Conservation (phyloP, 306 rosid species). For the Cicer pinnatifidum region DNA sequence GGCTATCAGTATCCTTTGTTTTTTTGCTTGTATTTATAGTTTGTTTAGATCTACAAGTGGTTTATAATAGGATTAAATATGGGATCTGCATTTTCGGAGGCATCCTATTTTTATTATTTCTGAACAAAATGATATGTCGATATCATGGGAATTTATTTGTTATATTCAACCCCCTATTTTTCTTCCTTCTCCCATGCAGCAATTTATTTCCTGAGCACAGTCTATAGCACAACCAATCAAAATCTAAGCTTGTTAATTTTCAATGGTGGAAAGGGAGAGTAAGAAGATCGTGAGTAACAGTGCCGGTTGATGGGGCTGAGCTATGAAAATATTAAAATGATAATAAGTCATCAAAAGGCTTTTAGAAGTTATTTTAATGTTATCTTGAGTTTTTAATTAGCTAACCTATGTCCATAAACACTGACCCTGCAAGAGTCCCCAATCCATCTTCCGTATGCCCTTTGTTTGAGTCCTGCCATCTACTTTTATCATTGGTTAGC, state of each 20-base stretch:
- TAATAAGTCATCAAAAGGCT: neutral
- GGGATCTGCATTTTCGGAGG: conserved; percentile 21
- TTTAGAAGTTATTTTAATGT: neutral
- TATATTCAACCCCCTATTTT: neutral
- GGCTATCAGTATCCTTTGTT: conserved; percentile 4
- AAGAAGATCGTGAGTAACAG: too few relatives aligned
- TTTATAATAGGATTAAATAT: neutral
- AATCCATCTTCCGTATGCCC: neutral
- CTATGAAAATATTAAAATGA: too few relatives aligned
- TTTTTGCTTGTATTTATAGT: neutral
- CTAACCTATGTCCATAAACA: neutral
- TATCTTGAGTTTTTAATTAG: too few relatives aligned
- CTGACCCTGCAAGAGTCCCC: neutral
- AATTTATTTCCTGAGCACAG: neutral
- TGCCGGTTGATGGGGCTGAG: too few relatives aligned
- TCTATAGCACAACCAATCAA: neutral
- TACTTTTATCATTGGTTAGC: neutral
- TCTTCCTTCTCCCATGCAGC: neutral
- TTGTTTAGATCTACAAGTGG: conserved; percentile 7
- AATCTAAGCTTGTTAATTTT: neutral
- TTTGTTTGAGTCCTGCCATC: neutral
- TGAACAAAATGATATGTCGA: neutral
- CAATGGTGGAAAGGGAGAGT: too few relatives aligned
- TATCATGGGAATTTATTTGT: neutral
- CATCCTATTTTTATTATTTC: conserved; percentile 13